phyloP scores from a whole-genome alignment of 805 yeast species.

The Barnettozyma vustinii region DNA sequence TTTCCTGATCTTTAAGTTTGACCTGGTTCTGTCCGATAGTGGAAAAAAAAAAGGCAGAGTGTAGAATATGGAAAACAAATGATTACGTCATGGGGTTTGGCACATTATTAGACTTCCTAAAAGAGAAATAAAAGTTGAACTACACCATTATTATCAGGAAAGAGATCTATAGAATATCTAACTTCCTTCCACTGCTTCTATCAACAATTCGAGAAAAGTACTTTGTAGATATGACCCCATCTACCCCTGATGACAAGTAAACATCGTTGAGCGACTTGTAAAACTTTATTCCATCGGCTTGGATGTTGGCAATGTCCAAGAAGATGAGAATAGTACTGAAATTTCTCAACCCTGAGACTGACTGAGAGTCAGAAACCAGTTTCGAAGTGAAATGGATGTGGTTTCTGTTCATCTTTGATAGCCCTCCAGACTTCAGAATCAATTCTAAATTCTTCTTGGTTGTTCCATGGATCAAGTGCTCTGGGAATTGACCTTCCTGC shows the following conservation, averaged over 20 bases:
- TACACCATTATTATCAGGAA: not conserved
- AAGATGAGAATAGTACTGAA: slow-evolving; percentile 52
- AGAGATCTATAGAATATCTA: not conserved
- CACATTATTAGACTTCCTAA: not conserved
- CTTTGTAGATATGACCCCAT: slow-evolving; percentile 44
- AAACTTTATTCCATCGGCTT: slow-evolving; percentile 38
- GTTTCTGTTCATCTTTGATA: slow-evolving; percentile 66
- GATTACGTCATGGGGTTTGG: not conserved
- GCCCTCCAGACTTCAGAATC: slow-evolving; percentile 50
- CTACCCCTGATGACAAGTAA: slow-evolving; percentile 57
- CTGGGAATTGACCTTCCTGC: slow-evolving; percentile 41
- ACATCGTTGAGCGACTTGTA: slow-evolving; percentile 72
- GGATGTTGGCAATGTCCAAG: slow-evolving; percentile 48
- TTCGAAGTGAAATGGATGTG: slow-evolving; percentile 84
- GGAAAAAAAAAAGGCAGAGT: not conserved
- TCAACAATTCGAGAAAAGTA: slow-evolving; percentile 39
- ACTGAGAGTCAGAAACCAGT: slow-evolving; percentile 37
- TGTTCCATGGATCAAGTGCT: slow-evolving; percentile 76
- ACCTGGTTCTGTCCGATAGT: too few relatives aligned
- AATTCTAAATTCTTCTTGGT: slow-evolving; percentile 38
- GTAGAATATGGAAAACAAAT: not conserved
- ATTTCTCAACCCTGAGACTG: slow-evolving; percentile 72
- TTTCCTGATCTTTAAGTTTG: not conserved
- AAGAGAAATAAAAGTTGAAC: not conserved
- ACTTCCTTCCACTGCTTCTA: slow-evolving; percentile 15